Base-by-base conservation (phyloP, 306 rosid species). In the cucumber (Cucumis sativus) region DNA sequence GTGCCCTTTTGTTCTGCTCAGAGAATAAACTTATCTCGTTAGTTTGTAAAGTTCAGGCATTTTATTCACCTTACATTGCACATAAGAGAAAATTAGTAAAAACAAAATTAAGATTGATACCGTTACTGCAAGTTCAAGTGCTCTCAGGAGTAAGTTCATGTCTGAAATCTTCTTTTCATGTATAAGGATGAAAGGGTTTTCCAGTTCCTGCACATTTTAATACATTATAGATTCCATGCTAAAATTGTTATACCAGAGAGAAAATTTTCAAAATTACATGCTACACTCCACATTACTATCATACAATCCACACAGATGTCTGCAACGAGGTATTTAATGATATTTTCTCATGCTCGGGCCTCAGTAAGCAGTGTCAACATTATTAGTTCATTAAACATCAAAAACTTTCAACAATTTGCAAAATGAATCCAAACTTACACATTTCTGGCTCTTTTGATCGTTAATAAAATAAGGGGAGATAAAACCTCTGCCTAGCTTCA, bases 391-490 rank as follows among this genome's bases (percentile, higher is more conserved):
- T 11, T 39, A 33, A 51, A 37, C 30, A 54, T n/a, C 28, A 16
- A 54, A 33, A 57, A 30, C 40, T 23, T 70, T 23, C 2, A 70
- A 70, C 49, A 3, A 54, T 13, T 13, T 17, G 3, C 28, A 23
- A 25, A 49, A 71, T 10, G 54, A 75, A 40, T 56, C 3, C 15
- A 25, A 28, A 66, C 97, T 88, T 90, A 95, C 98, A 87, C 98
- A 95, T 86, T 91, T 95, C 80, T 83, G 98, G 71, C 89, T 90
- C 88, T 86, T 92, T 80, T 84, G 93, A 83, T 95, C 91, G 59
- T 89, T 92, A 62, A 95, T 81, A 86, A 95, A 95, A 84, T 95
- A 90, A 68, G 98, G 97, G 86, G 98, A 92, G 77, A 95, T 88
- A 57, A 88, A 92, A 55, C 97, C 98, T 85, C 97, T 80, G 66